Percentiles rank a stretch among this genome's conserved stretches.
These are phyloP conservation scores for Ricinus communis DNA, from an alignment of 345 rosid species.

Conservation along the genomic window DNA sequence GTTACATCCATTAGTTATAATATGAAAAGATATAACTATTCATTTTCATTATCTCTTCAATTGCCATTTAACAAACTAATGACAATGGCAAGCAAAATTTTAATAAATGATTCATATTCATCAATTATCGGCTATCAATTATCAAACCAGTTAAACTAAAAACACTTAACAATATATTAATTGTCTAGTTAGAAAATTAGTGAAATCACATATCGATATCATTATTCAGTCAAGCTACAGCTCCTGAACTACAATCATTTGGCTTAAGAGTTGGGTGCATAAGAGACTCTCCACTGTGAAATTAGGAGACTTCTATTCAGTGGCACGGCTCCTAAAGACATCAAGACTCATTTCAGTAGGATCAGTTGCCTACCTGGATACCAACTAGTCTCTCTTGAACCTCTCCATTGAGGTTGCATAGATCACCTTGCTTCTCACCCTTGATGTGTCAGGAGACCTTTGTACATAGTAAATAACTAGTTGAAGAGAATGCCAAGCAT, in stretches of 20 bases:
- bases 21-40: no score
- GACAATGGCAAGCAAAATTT: no score
- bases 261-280: constrained; percentile 20
- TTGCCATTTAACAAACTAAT: no score
- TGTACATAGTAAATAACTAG: constrained; percentile 9
- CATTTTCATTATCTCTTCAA: no score
- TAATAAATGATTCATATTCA: no score
- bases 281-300: constrained; percentile 12
- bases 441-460: constrained; percentile 60
- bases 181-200: no score
- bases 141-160: no score
- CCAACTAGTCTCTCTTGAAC: constrained; percentile 65
- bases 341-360: constrained; percentile 64
- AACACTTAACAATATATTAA: no score
- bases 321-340: constrained; percentile 51
- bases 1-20: no score
- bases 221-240: constrained; percentile 23
- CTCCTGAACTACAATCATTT: constrained; percentile 31
- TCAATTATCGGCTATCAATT: no score
- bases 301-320: constrained; percentile 5
- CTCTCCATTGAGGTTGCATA: constrained; percentile 64
- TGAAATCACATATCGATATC: constrained; percentile 21
- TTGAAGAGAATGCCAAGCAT: neutral
- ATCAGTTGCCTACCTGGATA: constrained; percentile 60
- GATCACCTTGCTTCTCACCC: constrained; percentile 64